phyloP scores from a whole-genome alignment of 495 filamentous ascomycete species.

The Neurospora sp. region DNA sequence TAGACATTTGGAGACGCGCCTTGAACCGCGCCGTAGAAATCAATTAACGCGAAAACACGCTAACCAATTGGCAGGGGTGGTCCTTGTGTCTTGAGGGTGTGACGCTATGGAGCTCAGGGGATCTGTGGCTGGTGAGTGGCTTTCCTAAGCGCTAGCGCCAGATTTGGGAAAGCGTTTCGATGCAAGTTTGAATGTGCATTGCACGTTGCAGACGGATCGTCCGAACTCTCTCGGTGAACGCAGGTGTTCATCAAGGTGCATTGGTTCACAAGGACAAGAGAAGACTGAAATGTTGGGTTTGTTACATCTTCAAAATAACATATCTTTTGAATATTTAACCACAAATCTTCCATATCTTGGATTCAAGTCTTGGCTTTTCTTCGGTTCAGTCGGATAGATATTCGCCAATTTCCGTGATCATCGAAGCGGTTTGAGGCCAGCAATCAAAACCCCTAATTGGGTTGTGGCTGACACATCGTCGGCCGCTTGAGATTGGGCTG shows the following conservation, averaged over 20 bases:
- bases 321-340: neutral
- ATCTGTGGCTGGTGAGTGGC: neutral
- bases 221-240: neutral
- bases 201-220: neutral
- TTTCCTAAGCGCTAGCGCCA: neutral
- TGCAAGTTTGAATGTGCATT: neutral
- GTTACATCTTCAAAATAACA: neutral
- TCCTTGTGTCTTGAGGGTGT: neutral
- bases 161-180: neutral
- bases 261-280: neutral
- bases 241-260: neutral
- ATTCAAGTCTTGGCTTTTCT: neutral
- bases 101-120: neutral
- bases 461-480: neutral
- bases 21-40: conserved; percentile 5
- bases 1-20: neutral
- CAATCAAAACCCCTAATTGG: neutral
- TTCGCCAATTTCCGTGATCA: neutral
- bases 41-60: conserved; percentile 20
- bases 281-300: neutral
- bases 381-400: neutral
- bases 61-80: neutral
- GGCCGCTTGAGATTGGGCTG: neutral
- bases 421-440: neutral
- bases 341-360: neutral